Evolutionary conservation across 768 basidiomycete genomes (phyloP).

Genomic region (Suillus clintonianus): DNA sequence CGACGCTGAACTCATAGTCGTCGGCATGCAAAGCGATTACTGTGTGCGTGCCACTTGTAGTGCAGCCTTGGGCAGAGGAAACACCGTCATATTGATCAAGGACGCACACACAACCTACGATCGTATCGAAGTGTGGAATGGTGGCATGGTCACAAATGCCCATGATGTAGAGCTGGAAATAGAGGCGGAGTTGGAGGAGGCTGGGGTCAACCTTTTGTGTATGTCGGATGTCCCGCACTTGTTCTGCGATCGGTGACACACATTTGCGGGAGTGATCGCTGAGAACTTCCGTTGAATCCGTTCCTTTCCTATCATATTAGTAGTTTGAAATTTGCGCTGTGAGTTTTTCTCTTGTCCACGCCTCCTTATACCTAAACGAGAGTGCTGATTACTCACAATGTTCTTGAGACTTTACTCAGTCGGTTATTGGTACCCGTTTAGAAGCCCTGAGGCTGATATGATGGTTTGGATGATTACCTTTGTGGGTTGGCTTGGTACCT

Average conservation of each 20-base stretch:
- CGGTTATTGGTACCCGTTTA: background rate
- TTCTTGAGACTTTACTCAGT: background rate
- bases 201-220: slow-evolving; percentile 63
- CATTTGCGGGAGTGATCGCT: background rate
- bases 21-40: slow-evolving; percentile 70
- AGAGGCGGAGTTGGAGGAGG: slow-evolving; percentile 68
- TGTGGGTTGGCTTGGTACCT: background rate
- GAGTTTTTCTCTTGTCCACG: background rate
- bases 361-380: background rate
- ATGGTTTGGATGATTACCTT: background rate
- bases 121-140: slow-evolving; percentile 61
- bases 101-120: slow-evolving; percentile 72
- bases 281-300: background rate
- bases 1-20: slow-evolving; percentile 64
- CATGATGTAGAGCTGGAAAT: slow-evolving; percentile 56
- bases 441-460: background rate
- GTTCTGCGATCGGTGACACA: slow-evolving; percentile 55
- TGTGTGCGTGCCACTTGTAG: slow-evolving; percentile 58
- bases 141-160: slow-evolving; percentile 55
- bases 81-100: slow-evolving; percentile 62
- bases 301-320: background rate
- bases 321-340: background rate
- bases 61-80: slow-evolving; percentile 62
- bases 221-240: slow-evolving; percentile 65
- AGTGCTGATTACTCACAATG: slow-evolving; percentile 2